Evolutionary conservation across 148 eudicot genomes (phyloP).

Genomic region (Heliosperma pusillum): DNA sequence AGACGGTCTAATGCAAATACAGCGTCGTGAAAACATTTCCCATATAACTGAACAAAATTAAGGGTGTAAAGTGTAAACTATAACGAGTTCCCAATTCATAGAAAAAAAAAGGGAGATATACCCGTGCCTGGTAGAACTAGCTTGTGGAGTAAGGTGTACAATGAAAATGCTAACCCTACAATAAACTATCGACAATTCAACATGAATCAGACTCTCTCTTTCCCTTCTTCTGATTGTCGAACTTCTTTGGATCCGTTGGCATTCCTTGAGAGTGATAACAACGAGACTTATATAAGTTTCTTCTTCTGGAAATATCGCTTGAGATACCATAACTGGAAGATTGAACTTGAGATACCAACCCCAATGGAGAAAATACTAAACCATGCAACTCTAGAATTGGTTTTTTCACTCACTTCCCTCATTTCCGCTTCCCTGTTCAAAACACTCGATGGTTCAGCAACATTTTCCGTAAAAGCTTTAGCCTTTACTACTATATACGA

Average conservation of each 20-base stretch:
- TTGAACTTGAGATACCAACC: constrained; percentile 50
- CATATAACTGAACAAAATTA: no score
- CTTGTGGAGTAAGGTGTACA: not conserved
- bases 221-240: not conserved
- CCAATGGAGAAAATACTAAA: constrained; percentile 60
- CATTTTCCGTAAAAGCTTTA: no score
- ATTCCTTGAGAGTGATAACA: not conserved
- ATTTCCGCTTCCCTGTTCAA: constrained; percentile 61
- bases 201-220: not conserved
- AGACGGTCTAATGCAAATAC: no score
- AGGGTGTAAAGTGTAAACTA: not conserved
- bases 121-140: not conserved
- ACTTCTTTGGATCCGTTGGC: not conserved
- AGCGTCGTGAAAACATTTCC: no score
- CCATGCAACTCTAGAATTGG: constrained; percentile 66
- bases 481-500: no score
- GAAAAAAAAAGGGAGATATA: not conserved
- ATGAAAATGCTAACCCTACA: not conserved
- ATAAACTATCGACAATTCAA: not conserved
- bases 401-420: constrained; percentile 68
- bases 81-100: not conserved
- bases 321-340: constrained; percentile 54
- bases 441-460: not conserved
- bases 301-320: constrained; percentile 66
- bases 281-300: constrained; percentile 51